Evolutionary conservation across 208 protist genomes (phyloP).

Genomic region (Endotrypanum monterogeii): DNA sequence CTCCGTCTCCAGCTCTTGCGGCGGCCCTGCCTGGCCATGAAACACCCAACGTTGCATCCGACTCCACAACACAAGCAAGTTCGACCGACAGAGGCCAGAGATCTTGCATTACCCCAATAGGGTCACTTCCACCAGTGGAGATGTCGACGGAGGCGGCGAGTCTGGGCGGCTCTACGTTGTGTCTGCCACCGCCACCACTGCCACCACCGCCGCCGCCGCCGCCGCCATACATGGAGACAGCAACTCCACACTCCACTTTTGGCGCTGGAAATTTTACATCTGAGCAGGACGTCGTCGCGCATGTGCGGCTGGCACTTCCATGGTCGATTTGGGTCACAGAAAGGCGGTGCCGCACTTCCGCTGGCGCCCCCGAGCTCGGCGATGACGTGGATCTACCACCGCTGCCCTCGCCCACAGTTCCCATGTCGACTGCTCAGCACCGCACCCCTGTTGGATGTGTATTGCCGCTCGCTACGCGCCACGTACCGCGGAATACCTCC

Average conservation of each 20-base stretch:
- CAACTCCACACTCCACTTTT: not conserved
- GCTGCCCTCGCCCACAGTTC: not conserved
- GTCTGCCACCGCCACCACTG: slow-evolving; percentile 3
- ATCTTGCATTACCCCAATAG: not conserved
- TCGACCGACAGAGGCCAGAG: not conserved
- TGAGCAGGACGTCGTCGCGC: slow-evolving; percentile 16
- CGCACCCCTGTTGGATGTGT: not conserved
- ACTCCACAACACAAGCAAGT: not conserved
- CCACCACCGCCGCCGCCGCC: slow-evolving; percentile 18
- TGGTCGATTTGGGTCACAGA: slow-evolving; percentile 16
- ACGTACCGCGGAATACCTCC: not conserved
- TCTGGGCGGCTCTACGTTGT: not conserved
- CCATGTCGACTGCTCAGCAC: not conserved
- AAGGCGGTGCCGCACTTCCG: not conserved
- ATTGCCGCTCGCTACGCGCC: not conserved
- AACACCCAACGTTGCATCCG: not conserved
- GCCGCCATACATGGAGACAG: slow-evolving; percentile 16
- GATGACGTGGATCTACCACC: not conserved
- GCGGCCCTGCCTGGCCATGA: not conserved
- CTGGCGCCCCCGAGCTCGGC: not conserved
- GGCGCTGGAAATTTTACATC: slow-evolving; percentile 19
- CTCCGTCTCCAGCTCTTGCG: not conserved
- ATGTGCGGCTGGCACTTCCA: slow-evolving; percentile 17
- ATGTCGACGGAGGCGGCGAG: not conserved
- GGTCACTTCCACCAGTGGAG: not conserved